Conservation (phyloP, 371 early-diverging fungal genomes). For the Rhizopus delemar region DNA sequence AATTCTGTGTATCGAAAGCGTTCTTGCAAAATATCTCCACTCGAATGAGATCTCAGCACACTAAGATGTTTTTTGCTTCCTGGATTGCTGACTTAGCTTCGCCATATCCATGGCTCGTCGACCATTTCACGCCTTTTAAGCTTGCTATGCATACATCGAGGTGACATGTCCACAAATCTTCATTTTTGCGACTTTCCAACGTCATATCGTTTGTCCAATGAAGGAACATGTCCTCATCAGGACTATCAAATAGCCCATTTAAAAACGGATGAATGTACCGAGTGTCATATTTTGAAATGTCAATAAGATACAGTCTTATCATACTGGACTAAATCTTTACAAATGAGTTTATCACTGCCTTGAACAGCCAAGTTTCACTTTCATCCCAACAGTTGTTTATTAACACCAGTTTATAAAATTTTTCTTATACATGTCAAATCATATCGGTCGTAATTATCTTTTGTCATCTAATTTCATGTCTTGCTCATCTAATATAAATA, state of each 20-base stretch:
- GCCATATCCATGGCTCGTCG: conserved; percentile 24
- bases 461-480: too few relatives aligned
- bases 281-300: too few relatives aligned
- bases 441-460: too few relatives aligned
- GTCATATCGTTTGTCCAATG: conserved; percentile 19
- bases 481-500: too few relatives aligned
- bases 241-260: conserved; percentile 14
- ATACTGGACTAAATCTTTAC: too few relatives aligned
- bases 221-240: conserved; percentile 10
- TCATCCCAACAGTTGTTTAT: too few relatives aligned
- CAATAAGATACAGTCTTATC: too few relatives aligned
- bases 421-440: too few relatives aligned
- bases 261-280: conserved; percentile 13
- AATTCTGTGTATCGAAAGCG: conserved; percentile 17
- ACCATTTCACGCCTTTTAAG: conserved; percentile 11
- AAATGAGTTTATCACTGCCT: too few relatives aligned
- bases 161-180: conserved; percentile 12
- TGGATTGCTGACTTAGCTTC: conserved; percentile 20
- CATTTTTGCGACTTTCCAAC: conserved; percentile 13
- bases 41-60: conserved; percentile 23
- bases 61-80: conserved; percentile 20
- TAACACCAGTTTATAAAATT: too few relatives aligned
- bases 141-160: conserved; percentile 15
- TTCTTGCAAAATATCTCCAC: conserved; percentile 29
- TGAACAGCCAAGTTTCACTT: too few relatives aligned